Evolutionary conservation across 371 early-diverging fungal species (phyloP).

Genomic region (Mortierella sp.): DNA sequence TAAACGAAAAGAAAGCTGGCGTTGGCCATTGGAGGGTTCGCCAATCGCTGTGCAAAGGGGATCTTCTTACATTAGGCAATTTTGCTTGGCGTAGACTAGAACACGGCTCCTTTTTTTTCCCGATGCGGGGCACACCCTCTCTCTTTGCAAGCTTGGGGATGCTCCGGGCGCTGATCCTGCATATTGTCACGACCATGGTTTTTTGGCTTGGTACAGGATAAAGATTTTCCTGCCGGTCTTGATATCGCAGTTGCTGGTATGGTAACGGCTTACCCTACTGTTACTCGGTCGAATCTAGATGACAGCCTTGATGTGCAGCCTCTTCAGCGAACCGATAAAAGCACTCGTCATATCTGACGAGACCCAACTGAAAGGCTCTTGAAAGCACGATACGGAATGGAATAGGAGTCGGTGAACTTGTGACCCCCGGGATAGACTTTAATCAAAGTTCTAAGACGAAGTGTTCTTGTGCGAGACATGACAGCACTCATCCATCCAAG

Average conservation of each 20-base stretch:
- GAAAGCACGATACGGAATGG: constrained; percentile 44
- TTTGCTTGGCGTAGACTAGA: too few relatives aligned
- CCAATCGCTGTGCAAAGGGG: too few relatives aligned
- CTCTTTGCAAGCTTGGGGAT: too few relatives aligned
- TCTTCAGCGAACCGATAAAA: constrained; percentile 51
- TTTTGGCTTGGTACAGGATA: not conserved
- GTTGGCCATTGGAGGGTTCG: too few relatives aligned
- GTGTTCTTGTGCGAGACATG: not conserved
- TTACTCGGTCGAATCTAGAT: not conserved
- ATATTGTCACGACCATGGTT: too few relatives aligned
- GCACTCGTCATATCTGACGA: constrained; percentile 48
- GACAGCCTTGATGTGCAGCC: constrained; percentile 7
- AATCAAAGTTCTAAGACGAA: constrained; percentile 43
- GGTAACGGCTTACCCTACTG: not conserved
- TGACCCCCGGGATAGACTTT: constrained; percentile 47
- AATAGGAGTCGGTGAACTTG: constrained; percentile 12
- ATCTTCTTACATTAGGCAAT: too few relatives aligned
- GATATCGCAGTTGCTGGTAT: constrained; percentile 20
- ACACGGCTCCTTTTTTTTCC: too few relatives aligned
- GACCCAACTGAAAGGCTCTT: constrained; percentile 41
- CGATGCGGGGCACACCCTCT: too few relatives aligned
- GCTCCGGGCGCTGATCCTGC: too few relatives aligned
- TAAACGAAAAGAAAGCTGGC: too few relatives aligned
- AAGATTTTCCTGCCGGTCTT: not conserved
- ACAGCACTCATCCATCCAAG: too few relatives aligned